These are phyloP conservation scores for Fusarium lyarnte DNA, from an alignment of 2,329 filamentous ascomycete genomes.

Conservation along the genomic window DNA sequence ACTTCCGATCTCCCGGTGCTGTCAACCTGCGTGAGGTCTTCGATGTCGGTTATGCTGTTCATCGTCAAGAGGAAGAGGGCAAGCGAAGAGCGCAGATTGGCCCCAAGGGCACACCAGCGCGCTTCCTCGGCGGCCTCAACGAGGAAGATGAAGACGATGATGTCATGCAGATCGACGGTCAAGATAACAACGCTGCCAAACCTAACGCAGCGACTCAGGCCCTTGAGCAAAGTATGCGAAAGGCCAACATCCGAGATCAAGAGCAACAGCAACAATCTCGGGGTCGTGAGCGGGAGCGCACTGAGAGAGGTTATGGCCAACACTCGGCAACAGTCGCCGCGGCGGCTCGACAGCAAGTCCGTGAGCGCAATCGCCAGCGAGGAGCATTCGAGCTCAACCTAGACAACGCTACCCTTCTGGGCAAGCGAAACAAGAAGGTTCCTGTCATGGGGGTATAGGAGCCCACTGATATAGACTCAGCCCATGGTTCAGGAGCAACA, in stretches of 20 bases:
- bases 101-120: slow-evolving; percentile 72
- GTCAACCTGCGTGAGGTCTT: slow-evolving; percentile 98
- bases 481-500: background rate
- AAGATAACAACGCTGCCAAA: slow-evolving; percentile 57
- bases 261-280: slow-evolving; percentile 44
- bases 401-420: slow-evolving; percentile 88
- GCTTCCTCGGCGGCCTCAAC: slow-evolving; percentile 70
- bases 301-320: slow-evolving; percentile 83
- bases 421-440: slow-evolving; percentile 70
- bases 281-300: slow-evolving; percentile 48
- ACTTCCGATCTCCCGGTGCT: slow-evolving; percentile 94
- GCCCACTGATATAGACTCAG: slow-evolving; percentile 16
- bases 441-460: slow-evolving; percentile 54
- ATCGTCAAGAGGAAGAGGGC: slow-evolving; percentile 93
- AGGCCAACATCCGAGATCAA: slow-evolving; percentile 75
- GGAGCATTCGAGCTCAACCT: slow-evolving; percentile 92
- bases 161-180: slow-evolving; percentile 69
- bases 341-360: slow-evolving; percentile 82
- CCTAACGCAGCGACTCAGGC: slow-evolving; percentile 66
- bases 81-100: slow-evolving; percentile 88
- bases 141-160: slow-evolving; percentile 67
- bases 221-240: slow-evolving; percentile 88
- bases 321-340: slow-evolving; percentile 86
- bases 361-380: slow-evolving; percentile 72
- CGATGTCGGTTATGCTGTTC: slow-evolving; percentile 97